Conservation (phyloP, 345 rosid genomes). For the Trapa incisa region DNA sequence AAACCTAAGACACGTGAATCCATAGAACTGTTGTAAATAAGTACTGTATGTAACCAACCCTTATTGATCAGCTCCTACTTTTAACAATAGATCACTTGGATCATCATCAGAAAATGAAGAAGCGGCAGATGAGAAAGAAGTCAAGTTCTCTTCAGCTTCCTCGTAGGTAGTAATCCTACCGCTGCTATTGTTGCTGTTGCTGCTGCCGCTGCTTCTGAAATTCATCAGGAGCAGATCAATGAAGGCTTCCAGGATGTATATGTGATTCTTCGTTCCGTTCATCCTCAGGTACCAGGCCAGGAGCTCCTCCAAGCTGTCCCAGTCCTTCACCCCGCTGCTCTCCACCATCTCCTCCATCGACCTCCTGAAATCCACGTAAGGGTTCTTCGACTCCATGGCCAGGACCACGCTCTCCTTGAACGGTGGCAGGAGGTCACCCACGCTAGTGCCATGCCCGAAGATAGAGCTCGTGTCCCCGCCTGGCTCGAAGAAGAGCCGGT, state of each 20-base stretch:
- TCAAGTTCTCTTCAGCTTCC: conserved; percentile 2
- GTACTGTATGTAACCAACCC: no score
- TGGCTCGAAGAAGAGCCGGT: conserved; percentile 59
- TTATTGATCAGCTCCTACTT: no score
- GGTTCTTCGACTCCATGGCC: conserved; percentile 69
- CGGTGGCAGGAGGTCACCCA: conserved; percentile 16
- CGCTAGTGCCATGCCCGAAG: conserved; percentile 16
- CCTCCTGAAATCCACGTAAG: conserved; percentile 61
- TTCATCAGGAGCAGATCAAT: conserved; percentile 48
- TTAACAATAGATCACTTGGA: background rate
- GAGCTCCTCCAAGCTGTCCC: conserved; percentile 67
- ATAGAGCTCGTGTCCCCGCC: conserved; percentile 59
- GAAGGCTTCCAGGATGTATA: conserved; percentile 60
- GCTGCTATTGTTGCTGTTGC: background rate
- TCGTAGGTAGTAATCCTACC: no score
- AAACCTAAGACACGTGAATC: no score
- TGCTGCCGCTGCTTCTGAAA: conserved; percentile 12
- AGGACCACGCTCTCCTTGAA: conserved; percentile 48
- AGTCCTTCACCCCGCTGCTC: conserved; percentile 48
- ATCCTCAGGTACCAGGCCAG: conserved; percentile 67
- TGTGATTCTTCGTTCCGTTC: conserved; percentile 64
- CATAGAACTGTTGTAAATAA: no score
- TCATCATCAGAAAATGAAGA: conserved; percentile 24
- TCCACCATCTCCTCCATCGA: conserved; percentile 94
- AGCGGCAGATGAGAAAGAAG: conserved; percentile 36